Percentiles rank a stretch among this genome's conserved stretches.
Evolutionary conservation across 192 early-diverging fungal species (phyloP).

Genomic region (Jimgerdemannia flammicorona): DNA sequence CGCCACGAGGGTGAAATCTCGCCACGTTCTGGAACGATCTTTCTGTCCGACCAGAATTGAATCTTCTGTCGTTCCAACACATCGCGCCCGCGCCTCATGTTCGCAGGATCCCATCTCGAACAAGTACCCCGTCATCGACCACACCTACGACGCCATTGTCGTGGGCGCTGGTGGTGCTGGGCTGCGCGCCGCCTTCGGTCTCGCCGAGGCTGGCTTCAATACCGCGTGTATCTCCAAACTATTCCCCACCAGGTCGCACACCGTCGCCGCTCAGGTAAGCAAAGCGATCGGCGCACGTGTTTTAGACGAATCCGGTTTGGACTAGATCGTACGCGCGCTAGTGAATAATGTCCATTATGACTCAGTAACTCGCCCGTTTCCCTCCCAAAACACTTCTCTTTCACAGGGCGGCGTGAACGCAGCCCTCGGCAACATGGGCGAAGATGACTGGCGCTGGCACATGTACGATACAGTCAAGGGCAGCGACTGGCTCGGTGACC

Average conservation of each 20-base stretch:
- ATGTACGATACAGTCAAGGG: conserved; percentile 99
- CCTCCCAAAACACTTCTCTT: background rate
- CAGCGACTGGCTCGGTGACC: conserved; percentile 98
- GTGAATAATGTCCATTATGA: no score
- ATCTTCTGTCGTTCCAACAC: background rate
- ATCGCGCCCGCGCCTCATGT: background rate
- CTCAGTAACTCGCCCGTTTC: no score
- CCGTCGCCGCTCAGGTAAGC: conserved; percentile 89
- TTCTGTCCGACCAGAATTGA: conserved; percentile 4
- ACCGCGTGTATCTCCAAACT: conserved; percentile 98
- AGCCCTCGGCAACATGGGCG: conserved; percentile 98
- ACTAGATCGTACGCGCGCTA: no score
- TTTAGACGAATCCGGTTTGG: no score
- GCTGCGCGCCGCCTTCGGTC: conserved; percentile 95
- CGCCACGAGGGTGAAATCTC: background rate
- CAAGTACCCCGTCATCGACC: conserved; percentile 95
- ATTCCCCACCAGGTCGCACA: conserved; percentile 98
- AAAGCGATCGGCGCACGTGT: background rate
- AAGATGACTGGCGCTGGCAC: conserved; percentile 99
- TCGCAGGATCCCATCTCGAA: conserved; percentile 51
- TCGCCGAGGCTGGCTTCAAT: conserved; percentile 92
- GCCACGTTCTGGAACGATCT: background rate
- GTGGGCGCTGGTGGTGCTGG: conserved; percentile 98
- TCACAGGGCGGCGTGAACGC: conserved; percentile 94
- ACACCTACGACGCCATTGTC: conserved; percentile 98